These are phyloP conservation scores for Candida anutae DNA, from an alignment of 1,139 yeast species.

Conservation along the genomic window DNA sequence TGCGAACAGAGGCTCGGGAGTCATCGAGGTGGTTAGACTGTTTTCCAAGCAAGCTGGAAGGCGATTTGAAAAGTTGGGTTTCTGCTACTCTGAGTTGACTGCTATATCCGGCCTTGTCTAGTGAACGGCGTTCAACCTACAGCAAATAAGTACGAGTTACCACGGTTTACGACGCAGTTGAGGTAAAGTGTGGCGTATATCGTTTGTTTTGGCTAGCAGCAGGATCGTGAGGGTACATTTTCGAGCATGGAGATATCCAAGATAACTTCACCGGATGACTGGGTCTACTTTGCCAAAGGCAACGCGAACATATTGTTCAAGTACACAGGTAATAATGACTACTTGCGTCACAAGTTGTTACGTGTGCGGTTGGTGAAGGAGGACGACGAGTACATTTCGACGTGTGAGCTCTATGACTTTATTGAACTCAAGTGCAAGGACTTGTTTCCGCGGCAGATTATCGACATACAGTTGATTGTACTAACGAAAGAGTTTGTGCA, in stretches of 20 bases:
- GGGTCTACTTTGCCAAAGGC: slow-evolving; percentile 41
- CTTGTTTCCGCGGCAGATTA: slow-evolving; percentile 29
- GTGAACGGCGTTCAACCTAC: too few relatives aligned
- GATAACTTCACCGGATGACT: slow-evolving; percentile 32
- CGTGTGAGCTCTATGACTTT: slow-evolving; percentile 37
- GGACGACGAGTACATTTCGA: slow-evolving; percentile 33
- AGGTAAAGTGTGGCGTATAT: too few relatives aligned
- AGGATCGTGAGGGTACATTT: too few relatives aligned
- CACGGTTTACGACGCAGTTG: too few relatives aligned
- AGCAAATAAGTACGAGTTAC: too few relatives aligned
- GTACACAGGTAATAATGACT: slow-evolving; percentile 31
- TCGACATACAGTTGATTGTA: slow-evolving; percentile 33
- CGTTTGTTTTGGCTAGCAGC: too few relatives aligned
- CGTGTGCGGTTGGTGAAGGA: slow-evolving; percentile 31
- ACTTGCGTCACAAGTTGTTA: slow-evolving; percentile 27
- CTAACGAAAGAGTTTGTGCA: slow-evolving; percentile 28
- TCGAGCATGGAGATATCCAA: slow-evolving; percentile 35
- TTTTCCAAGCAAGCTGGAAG: too few relatives aligned
- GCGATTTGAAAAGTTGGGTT: too few relatives aligned
- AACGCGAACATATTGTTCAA: slow-evolving; percentile 38
- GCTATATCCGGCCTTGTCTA: too few relatives aligned
- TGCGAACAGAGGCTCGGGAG: too few relatives aligned
- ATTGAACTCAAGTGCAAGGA: slow-evolving; percentile 35
- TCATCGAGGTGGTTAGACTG: too few relatives aligned
- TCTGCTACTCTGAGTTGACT: too few relatives aligned